Evolutionary conservation across 2,329 filamentous ascomycete species (phyloP).

Genomic region (Pseudocercospora fijiensis): DNA sequence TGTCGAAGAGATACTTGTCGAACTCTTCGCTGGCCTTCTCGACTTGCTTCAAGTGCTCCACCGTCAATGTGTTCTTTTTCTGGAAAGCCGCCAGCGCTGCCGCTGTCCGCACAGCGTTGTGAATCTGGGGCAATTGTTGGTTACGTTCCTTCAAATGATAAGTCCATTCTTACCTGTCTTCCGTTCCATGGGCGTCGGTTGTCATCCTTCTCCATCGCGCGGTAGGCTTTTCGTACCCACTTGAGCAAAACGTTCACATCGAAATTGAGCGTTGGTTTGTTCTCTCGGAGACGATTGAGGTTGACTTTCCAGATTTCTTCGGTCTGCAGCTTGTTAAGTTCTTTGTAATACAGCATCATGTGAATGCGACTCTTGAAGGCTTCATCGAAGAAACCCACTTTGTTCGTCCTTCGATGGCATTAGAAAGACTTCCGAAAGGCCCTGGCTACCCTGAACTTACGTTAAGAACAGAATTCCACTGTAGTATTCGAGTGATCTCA

Average conservation of each 20-base stretch:
- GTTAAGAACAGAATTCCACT: constrained; percentile 42
- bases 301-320: constrained; percentile 28
- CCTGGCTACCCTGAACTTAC: no score
- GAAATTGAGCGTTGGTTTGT: not conserved
- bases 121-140: no score
- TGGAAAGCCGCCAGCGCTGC: constrained; percentile 17
- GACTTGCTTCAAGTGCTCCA: not conserved
- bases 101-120: constrained; percentile 30
- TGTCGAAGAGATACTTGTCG: not conserved
- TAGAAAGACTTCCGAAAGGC: no score
- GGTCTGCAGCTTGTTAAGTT: constrained; percentile 28
- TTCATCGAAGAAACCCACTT: constrained; percentile 38
- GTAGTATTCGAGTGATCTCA: constrained; percentile 43
- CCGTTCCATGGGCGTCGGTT: constrained; percentile 40
- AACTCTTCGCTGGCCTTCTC: not conserved
- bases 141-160: no score
- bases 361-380: constrained; percentile 39
- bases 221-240: constrained; percentile 8
- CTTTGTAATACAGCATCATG: constrained; percentile 35
- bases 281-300: not conserved
- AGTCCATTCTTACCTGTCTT: no score
- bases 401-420: no score
- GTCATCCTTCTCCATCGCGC: no score
- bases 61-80: not conserved
- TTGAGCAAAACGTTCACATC: constrained; percentile 8